Base-by-base conservation (phyloP, 768 basidiomycete genomes). In the Tulasnella sp. region DNA sequence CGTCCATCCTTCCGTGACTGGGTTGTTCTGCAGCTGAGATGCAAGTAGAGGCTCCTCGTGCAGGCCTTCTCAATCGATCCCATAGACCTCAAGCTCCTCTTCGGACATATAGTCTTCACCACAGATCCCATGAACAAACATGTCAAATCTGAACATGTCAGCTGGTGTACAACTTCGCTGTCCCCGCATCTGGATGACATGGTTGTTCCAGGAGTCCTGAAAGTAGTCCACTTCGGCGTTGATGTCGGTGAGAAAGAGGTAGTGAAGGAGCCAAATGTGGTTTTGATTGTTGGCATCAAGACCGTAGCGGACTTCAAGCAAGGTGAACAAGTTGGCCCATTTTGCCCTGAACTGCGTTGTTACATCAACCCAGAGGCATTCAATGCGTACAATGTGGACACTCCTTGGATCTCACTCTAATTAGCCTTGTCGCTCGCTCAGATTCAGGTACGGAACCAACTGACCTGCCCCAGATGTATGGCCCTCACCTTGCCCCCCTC, bases 191-290 rank as follows among this genome's bases (percentile, higher is more conserved):
- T 73, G 41, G 2, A 77, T 35, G 8, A 40, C n/a, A 47, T 78
- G 78, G 22, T 75, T n/a, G 41, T 78, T 78, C 78, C 78, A 79
- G 17, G 47, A 42, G 19, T 74, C 69, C 8, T 69, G 72, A 32
- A 67, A 78, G 32, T 66, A 37, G 1, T 19, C 22, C 0, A 70
- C 34, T 4, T 78, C 73, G 34, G 22, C 26, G 16, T 79, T 76
- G 67, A 79, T 76, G 1, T 62, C 35, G 0, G 29, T 41, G 5
- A 79, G 76, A 62, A 79, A 79, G 12, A 79, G 73, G 52, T 74
- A 74, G 44, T 78, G 79, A 39, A 79, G 74, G 34, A 79, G 77
- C 78, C 78, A 79, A 17, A 78, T 75, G 65, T 79, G 79, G 37
- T 41, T 35, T 5, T 19, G 34, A 67, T 67, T 74, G 74, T 75